Conservation (phyloP, 2,329 filamentous ascomycete genomes). For the Ceratocystis huliohia region DNA sequence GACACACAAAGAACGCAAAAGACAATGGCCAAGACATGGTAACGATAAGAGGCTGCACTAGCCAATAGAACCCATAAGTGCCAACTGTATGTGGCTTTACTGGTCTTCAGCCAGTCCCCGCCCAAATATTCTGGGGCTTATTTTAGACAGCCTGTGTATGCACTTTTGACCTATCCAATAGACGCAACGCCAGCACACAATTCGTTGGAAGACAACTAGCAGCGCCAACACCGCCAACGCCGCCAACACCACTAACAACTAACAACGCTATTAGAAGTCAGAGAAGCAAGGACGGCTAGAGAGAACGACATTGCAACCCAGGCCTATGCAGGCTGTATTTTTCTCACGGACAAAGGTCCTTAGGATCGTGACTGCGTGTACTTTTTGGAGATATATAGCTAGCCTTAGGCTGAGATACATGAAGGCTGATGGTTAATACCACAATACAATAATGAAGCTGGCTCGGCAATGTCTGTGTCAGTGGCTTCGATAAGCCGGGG, state of each 20-base stretch:
- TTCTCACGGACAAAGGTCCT: neutral
- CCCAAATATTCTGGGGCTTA: neutral
- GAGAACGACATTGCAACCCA: neutral
- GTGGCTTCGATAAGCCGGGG: neutral
- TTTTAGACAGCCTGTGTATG: neutral
- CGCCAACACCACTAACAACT: neutral
- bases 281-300: no score
- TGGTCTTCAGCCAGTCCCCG: neutral
- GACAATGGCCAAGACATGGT: neutral
- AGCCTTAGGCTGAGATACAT: conserved; percentile 4
- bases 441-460: neutral
- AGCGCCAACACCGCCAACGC: neutral
- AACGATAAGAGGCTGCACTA: neutral
- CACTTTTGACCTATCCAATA: neutral
- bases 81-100: neutral
- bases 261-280: neutral
- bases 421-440: neutral
- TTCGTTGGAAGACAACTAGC: no score
- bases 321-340: neutral
- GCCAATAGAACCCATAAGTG: neutral
- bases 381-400: neutral
- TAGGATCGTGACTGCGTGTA: neutral
- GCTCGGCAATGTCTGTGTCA: neutral
- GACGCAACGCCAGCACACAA: neutral
- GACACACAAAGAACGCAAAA: neutral